Conservation (phyloP, 345 rosid species). For the Ceriops tagal region DNA sequence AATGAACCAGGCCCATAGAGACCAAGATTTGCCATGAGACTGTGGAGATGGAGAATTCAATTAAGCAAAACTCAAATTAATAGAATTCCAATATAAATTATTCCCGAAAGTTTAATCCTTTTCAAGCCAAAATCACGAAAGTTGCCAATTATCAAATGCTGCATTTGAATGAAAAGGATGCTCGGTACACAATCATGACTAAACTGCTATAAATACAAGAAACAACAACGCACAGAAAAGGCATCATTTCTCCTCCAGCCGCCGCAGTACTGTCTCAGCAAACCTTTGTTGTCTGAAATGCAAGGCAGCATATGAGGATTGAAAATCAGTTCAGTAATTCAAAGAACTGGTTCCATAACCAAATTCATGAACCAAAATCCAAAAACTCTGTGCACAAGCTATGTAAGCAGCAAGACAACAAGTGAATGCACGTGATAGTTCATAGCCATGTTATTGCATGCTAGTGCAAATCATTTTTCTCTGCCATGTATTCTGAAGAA, state of each 20-base stretch:
- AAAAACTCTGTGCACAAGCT: background rate
- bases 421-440: background rate
- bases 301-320: constrained; percentile 8
- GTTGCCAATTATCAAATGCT: background rate
- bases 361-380: background rate
- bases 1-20: too few species aligned
- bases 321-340: background rate
- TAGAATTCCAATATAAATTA: background rate
- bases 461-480: background rate
- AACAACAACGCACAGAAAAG: background rate
- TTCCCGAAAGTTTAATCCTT: background rate
- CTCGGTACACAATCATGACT: constrained; percentile 4
- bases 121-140: background rate
- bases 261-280: constrained; percentile 72
- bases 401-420: background rate
- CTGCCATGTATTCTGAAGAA: background rate
- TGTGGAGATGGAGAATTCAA: too few species aligned
- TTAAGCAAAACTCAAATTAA: too few species aligned
- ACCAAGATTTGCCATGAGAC: too few species aligned
- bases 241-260: constrained; percentile 68
- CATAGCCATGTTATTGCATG: background rate
- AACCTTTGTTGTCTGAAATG: constrained; percentile 83
- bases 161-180: background rate
- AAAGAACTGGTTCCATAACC: constrained; percentile 10
- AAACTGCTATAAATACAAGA: constrained; percentile 12